These are phyloP conservation scores for Calycina marina DNA, from an alignment of 2,329 filamentous ascomycete genomes.

Conservation along the genomic window DNA sequence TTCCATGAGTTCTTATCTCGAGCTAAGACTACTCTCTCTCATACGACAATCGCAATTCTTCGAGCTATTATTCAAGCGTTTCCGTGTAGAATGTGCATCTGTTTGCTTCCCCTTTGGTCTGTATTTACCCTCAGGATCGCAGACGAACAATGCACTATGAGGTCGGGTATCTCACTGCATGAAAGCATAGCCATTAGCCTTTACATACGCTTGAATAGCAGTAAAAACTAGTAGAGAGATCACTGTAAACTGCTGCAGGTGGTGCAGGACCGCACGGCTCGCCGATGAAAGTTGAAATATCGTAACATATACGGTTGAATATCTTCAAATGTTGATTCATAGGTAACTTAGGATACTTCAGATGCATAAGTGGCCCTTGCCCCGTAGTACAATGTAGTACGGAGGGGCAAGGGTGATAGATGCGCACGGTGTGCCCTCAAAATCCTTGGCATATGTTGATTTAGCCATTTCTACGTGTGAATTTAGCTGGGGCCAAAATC, in stretches of 20 bases:
- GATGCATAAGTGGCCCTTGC: no score
- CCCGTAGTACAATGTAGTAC: no score
- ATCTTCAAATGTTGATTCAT: no score
- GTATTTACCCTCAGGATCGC: not conserved
- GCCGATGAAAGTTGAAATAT: no score
- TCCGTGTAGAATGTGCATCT: not conserved
- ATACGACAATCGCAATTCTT: conserved; percentile 1
- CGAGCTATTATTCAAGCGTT: not conserved
- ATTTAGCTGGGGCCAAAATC: no score
- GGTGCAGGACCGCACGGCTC: not conserved
- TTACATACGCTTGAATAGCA: not conserved
- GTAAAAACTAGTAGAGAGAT: not conserved
- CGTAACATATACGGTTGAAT: no score
- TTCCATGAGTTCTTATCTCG: not conserved
- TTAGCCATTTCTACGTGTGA: no score
- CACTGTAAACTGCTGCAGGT: conserved; percentile 1
- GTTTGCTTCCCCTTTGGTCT: not conserved
- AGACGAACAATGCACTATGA: not conserved
- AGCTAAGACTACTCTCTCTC: not conserved
- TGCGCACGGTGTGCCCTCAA: no score
- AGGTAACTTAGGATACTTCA: no score
- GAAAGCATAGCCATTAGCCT: conserved; percentile 1
- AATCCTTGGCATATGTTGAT: no score
- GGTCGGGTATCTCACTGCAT: not conserved
- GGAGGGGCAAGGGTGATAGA: no score